Evolutionary conservation across 257 asterid genomes (phyloP).

Genomic region (Solanum medicagineum): DNA sequence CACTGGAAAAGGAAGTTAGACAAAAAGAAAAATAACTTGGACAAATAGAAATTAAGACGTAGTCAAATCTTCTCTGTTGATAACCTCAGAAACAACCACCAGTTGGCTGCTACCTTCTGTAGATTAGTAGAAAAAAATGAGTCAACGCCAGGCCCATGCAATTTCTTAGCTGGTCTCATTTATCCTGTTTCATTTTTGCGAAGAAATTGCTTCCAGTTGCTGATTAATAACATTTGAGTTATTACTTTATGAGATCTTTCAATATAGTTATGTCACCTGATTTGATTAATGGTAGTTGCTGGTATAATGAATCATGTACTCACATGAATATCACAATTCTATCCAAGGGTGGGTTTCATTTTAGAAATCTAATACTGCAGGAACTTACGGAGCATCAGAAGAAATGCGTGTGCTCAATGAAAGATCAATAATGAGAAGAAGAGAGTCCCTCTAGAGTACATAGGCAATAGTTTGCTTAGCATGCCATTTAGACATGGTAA

Average conservation of each 20-base stretch:
- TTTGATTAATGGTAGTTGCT: neutral
- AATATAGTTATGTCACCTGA: neutral
- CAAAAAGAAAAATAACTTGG: neutral
- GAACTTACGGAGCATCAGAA: slow-evolving; percentile 76
- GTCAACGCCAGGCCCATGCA: neutral
- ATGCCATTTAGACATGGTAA: neutral
- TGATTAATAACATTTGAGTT: neutral
- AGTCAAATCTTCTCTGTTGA: neutral
- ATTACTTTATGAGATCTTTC: neutral
- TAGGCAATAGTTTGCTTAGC: slow-evolving; percentile 6
- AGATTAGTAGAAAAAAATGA: neutral
- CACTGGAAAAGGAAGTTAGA: neutral
- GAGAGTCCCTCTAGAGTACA: neutral
- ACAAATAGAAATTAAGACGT: neutral
- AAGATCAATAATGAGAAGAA: slow-evolving; percentile 23
- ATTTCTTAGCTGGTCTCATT: neutral
- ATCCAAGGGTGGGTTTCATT: neutral
- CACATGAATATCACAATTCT: neutral
- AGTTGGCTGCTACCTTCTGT: neutral
- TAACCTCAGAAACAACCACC: neutral
- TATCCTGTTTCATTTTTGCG: neutral
- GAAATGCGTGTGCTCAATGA: slow-evolving; percentile 60
- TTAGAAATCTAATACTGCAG: slow-evolving; percentile 24
- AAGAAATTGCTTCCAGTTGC: neutral
- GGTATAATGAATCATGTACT: neutral